Evolutionary conservation across 352 stramenopile species (phyloP), one percentile per base, ranked within the genome.

Genomic region (Pythium brassicae): DNA sequence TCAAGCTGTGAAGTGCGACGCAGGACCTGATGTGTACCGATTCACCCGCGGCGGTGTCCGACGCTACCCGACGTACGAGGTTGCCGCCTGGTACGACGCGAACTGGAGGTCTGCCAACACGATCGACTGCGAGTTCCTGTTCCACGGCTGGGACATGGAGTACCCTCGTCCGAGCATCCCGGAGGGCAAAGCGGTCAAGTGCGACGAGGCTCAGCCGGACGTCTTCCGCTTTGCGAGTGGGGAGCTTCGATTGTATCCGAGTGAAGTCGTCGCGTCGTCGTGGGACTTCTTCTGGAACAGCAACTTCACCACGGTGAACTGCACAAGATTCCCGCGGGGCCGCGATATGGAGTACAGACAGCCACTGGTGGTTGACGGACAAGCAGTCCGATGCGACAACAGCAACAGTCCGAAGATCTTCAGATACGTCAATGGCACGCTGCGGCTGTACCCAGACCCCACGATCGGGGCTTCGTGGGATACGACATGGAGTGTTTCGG

Each of bases 381-480:
- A 60, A 40, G 34, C 58, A 14, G 48, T 64, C 7, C 59, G 54
- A 19, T 64, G 51, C 34, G 39, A 58, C 20, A 34, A 29, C 14
- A 32, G 60, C 57, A 19, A 46, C 57, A 20, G 14, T 7, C 32
- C 32, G 2, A 50, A 47, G 42, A 34, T 42, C 34, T 59, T 32
- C 45, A 32, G 54, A 3, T 59, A 59, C 54, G 46, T 26, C 12
- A 57, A 48, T 22, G 46, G 43, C 10, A 44, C 29, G 0, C 2
- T 61, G 4, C 59, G 52, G 15, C 53, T 34, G 59, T 70, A 70
- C 34, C 63, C 59, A 23, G 57, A 20, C 27, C 39, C 50, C 17
- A 4, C 22, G 1, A 62, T 70, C 47, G 63, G 58, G 4, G 51
- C 29, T 10, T 70, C 63, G 9, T 70, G 63, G 63, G 63, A 70